A percentile compares a stretch with the other conserved stretches of the same genome.
These are phyloP conservation scores for Breviolum minutum DNA, from an alignment of 73 alveolate genomes.

Conservation along the genomic window DNA sequence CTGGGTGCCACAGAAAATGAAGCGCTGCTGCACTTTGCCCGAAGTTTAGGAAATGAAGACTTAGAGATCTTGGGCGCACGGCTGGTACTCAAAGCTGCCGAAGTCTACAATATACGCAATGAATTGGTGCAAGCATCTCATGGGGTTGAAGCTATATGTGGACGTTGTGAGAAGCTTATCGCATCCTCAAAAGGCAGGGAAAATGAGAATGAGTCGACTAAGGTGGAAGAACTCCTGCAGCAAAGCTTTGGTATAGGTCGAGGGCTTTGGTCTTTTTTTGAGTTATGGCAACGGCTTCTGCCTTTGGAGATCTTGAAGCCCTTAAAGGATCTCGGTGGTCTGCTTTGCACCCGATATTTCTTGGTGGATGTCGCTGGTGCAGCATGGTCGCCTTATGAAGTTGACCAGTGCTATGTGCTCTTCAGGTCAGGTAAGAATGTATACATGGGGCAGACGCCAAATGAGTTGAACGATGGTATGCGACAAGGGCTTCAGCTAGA, in stretches of 20 bases:
- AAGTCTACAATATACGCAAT: background rate
- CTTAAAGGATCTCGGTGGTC: background rate
- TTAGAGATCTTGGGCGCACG: background rate
- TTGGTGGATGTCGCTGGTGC: slow-evolving; percentile 11
- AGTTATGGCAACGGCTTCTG: slow-evolving; percentile 29
- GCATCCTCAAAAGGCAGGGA: background rate
- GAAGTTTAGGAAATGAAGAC: background rate
- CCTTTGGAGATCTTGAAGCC: background rate
- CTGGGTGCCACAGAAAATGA: slow-evolving; percentile 19
- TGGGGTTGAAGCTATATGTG: background rate
- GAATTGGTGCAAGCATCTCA: background rate
- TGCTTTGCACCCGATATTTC: slow-evolving; percentile 20
- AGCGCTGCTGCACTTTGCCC: background rate
- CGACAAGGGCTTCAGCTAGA: slow-evolving; percentile 34
- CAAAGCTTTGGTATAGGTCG: background rate
- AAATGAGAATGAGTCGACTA: background rate
- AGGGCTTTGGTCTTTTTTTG: slow-evolving; percentile 27
- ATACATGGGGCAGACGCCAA: background rate
- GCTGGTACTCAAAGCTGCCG: slow-evolving; percentile 28
- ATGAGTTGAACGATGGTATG: background rate
- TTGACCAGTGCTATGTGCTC: background rate
- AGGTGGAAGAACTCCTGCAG: background rate
- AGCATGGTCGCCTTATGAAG: slow-evolving; percentile 3
- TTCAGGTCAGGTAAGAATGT: background rate
- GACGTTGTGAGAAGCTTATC: background rate